Evolutionary conservation across 495 filamentous ascomycete genomes (phyloP), one percentile per base, ranked within the genome.

Genomic region (Letharia columbiana): DNA sequence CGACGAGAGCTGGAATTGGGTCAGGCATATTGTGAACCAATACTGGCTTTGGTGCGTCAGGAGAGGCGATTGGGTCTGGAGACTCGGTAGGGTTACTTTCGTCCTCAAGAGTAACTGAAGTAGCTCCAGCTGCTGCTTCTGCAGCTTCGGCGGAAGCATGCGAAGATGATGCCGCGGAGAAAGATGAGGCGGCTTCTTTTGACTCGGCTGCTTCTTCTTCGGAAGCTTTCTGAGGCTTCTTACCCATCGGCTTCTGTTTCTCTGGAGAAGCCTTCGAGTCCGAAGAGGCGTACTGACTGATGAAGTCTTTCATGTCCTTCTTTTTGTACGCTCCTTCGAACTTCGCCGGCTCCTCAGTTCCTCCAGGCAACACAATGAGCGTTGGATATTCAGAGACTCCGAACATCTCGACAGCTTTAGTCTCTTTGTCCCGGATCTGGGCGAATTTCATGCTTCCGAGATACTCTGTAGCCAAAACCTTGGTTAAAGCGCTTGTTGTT

Each of bases 271-370:
- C 83, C 7, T 87, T 80, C 71, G 93, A 89, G 31, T 87, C 84
- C 74, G 92, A 90, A 45, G 83, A 67, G 0, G 88, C 87, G 44
- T 84, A 84, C 74, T 94, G 89, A 57, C 87, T 87, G 40, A 98
- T 81, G 79, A 97, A 98, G 56, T 86, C 80, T 56, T 91, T 81
- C 73, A 98, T 87, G 44, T 84, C 81, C 31, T 88, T 83, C 76
- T 96, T 97, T 77, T 91, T 92, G 73, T 96, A 79, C 71, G 95
- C 88, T 12, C 94, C 93, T 31, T 90, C 81, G 72, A 93, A 96
- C 40, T 88, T 76, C 64, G 92, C 77, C 10, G 83, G 80, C 20
- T 91, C 85, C 23, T 82, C 74, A 33, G 86, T 84, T 23, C 86
- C 88, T 4, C 87, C 88, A 4, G 93, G 91, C 42, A 98, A 75